phyloP scores from a whole-genome alignment of 306 rosid species.

The Echinosophora koreensis region DNA sequence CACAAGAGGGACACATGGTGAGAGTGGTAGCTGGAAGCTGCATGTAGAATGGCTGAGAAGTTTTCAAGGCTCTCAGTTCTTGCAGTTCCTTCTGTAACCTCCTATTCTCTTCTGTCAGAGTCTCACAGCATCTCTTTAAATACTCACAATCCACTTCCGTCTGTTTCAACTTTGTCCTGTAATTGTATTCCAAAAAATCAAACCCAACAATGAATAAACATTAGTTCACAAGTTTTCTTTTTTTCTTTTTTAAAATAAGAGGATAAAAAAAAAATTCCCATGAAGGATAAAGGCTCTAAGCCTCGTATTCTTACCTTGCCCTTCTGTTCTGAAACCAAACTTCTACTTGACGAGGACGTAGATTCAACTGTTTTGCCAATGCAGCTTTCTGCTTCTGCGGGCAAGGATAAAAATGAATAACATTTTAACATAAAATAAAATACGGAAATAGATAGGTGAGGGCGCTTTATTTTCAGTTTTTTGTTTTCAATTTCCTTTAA shows the following conservation, averaged over 20 bases:
- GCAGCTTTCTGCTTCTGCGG: slow-evolving; percentile 75
- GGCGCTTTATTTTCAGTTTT: too few species aligned
- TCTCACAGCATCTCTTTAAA: slow-evolving; percentile 79
- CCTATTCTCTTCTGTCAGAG: slow-evolving; percentile 78
- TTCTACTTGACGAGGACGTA: slow-evolving; percentile 82
- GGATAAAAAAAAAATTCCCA: too few species aligned
- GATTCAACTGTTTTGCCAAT: slow-evolving; percentile 71
- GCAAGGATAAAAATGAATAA: neutral
- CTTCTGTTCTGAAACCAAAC: slow-evolving; percentile 89
- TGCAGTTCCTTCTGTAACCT: slow-evolving; percentile 80
- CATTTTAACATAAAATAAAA: neutral
- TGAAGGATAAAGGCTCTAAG: too few species aligned
- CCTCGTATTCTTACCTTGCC: slow-evolving; percentile 60
- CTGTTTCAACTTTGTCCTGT: slow-evolving; percentile 84
- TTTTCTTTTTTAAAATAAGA: too few species aligned
- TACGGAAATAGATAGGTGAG: too few species aligned
- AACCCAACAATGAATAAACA: neutral
- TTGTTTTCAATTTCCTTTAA: too few species aligned
- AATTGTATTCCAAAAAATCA: neutral
- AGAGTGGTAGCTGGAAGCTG: slow-evolving; percentile 86
- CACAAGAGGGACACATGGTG: slow-evolving; percentile 86
- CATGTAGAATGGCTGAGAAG: slow-evolving; percentile 73
- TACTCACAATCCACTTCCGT: slow-evolving; percentile 81
- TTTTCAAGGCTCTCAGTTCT: slow-evolving; percentile 72
- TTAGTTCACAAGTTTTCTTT: neutral